phyloP scores from a whole-genome alignment of 495 filamentous ascomycete genomes.

The Penicillium atrosanguineum region DNA sequence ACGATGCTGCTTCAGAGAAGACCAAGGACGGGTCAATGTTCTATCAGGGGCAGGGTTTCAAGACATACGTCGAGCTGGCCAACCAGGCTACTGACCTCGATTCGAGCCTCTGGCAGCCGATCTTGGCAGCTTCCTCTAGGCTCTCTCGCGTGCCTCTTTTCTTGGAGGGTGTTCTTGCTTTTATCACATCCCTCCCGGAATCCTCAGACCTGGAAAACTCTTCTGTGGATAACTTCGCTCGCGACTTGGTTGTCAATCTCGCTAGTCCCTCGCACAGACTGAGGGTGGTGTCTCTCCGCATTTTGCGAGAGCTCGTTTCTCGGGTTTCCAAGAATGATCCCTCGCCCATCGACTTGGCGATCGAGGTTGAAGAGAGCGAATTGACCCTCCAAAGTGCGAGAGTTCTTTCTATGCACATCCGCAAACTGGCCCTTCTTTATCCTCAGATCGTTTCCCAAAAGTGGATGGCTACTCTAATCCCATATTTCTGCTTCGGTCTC shows the following conservation, averaged over 20 bases:
- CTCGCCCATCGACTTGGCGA: constrained; percentile 46
- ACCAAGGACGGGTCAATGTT: constrained; percentile 23
- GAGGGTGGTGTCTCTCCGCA: constrained; percentile 65
- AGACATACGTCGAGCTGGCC: constrained; percentile 43
- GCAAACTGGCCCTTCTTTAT: constrained; percentile 68
- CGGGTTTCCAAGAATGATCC: constrained; percentile 36
- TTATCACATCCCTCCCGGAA: constrained; percentile 49
- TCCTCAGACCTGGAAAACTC: constrained; percentile 43
- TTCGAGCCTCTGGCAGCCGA: constrained; percentile 49
- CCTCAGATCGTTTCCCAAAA: constrained; percentile 48
- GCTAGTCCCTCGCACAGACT: constrained; percentile 67
- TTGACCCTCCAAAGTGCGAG: constrained; percentile 72
- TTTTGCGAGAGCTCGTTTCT: constrained; percentile 49
- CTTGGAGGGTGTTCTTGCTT: constrained; percentile 61
- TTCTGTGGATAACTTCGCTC: constrained; percentile 52
- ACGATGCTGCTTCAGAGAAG: constrained; percentile 23
- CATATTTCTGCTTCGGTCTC: constrained; percentile 84
- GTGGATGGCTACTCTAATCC: constrained; percentile 70
- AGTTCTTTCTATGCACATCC: constrained; percentile 76
- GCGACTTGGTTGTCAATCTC: constrained; percentile 67
- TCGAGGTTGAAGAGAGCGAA: constrained; percentile 75
- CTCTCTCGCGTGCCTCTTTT: constrained; percentile 64
- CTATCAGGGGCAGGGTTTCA: constrained; percentile 47
- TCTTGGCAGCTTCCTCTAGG: constrained; percentile 58
- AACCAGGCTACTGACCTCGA: constrained; percentile 41